phyloP scores from a whole-genome alignment of 306 rosid genomes.

The Prosopis cineraria region DNA sequence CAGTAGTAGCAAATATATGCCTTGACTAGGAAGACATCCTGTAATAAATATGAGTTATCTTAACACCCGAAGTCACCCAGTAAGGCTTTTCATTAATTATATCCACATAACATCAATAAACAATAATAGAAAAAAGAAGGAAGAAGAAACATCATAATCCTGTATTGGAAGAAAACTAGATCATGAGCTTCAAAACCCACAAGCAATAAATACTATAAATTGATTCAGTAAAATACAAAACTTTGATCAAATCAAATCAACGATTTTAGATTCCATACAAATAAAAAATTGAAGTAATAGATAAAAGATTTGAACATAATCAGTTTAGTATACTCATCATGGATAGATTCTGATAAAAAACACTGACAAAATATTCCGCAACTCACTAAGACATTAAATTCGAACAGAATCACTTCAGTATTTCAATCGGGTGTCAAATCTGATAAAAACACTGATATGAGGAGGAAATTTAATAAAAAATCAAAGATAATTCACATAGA shows the following conservation, averaged over 20 bases:
- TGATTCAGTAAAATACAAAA: neutral
- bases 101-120: neutral
- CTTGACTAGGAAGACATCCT: neutral
- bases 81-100: neutral
- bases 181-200: neutral
- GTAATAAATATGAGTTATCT: neutral
- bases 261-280: neutral
- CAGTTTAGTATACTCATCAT: neutral
- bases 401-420: neutral
- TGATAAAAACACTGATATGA: neutral
- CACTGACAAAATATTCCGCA: neutral
- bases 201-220: neutral
- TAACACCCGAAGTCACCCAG: neutral
- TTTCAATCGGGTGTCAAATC: neutral
- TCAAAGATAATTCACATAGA: neutral
- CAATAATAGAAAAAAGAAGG: neutral
- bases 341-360: neutral
- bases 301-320: neutral
- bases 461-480: neutral
- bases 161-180: neutral
- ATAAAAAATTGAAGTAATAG: neutral
- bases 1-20: neutral
- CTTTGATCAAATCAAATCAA: neutral
- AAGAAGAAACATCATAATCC: neutral
- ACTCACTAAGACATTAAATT: conserved; percentile 2